Conservation (phyloP, 768 basidiomycete genomes). For the Leucogyrophana mollusca region DNA sequence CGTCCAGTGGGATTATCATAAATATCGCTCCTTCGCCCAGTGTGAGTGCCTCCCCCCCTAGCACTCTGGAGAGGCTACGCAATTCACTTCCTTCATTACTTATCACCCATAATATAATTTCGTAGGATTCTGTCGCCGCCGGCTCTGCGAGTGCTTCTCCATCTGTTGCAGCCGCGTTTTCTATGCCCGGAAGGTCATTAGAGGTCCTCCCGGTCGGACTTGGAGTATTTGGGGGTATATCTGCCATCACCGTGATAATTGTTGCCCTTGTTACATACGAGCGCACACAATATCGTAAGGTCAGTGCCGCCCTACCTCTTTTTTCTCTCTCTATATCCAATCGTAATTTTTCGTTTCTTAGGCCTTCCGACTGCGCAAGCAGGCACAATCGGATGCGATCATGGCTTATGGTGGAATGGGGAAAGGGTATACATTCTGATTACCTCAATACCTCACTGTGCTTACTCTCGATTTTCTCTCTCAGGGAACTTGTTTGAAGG, state of each 20-base stretch:
- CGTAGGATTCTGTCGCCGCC: conserved; percentile 27
- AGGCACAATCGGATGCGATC: conserved; percentile 58
- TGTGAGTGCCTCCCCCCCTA: conserved; percentile 9
- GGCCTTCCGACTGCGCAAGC: conserved; percentile 74
- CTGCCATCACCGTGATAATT: conserved; percentile 77
- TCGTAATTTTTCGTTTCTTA: conserved; percentile 24
- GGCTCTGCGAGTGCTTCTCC: conserved; percentile 30
- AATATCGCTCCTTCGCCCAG: conserved; percentile 21
- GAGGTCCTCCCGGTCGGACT: conserved; percentile 81
- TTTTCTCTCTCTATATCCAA: conserved; percentile 4
- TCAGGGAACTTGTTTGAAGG: too few relatives aligned
- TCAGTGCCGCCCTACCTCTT: conserved; percentile 28
- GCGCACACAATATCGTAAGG: conserved; percentile 84
- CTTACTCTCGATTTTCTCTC: too few relatives aligned
- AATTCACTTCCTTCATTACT: conserved; percentile 8
- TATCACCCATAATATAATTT: conserved; percentile 10
- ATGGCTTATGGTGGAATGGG: conserved; percentile 62
- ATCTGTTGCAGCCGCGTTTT: conserved; percentile 40
- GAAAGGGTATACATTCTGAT: conserved; percentile 22
- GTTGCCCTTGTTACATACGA: conserved; percentile 86
- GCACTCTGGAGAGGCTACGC: conserved; percentile 12
- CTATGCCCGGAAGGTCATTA: conserved; percentile 69
- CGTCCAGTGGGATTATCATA: conserved; percentile 14
- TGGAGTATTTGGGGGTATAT: conserved; percentile 82
- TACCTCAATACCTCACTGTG: too few relatives aligned